Evolutionary conservation across 1,139 yeast species (phyloP).

Genomic region (Yamadazyma kanchanaburiensis): DNA sequence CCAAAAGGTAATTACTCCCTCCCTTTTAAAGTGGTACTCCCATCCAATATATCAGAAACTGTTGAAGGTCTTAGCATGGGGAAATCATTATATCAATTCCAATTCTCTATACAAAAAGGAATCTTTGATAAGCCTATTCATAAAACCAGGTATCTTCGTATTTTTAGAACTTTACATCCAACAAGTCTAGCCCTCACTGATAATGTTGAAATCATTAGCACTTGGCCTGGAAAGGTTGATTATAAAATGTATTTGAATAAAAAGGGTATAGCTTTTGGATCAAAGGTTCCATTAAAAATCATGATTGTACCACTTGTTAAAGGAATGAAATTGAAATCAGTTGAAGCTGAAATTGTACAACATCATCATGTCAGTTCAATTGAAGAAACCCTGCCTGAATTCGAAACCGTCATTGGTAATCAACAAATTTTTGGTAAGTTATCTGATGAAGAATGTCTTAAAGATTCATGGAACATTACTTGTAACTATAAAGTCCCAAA

Average conservation of each 20-base stretch:
- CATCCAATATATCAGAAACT: conserved; percentile 62
- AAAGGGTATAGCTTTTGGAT: conserved; percentile 61
- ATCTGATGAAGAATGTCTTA: conserved; percentile 22
- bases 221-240: conserved; percentile 65
- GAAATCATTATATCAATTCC: conserved; percentile 52
- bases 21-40: conserved; percentile 56
- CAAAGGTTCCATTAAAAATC: conserved; percentile 48
- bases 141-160: conserved; percentile 30
- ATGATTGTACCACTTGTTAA: conserved; percentile 59
- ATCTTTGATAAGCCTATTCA: conserved; percentile 41
- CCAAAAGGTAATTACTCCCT: conserved; percentile 66
- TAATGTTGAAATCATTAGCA: conserved; percentile 56
- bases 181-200: conserved; percentile 50
- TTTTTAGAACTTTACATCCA: conserved; percentile 50
- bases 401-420: conserved; percentile 34
- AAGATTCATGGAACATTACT: conserved; percentile 51
- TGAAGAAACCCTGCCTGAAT: conserved; percentile 41
- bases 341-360: conserved; percentile 52
- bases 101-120: conserved; percentile 54
- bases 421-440: conserved; percentile 20
- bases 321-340: conserved; percentile 46
- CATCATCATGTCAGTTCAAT: conserved; percentile 39
- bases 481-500: conserved; percentile 51
- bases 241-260: conserved; percentile 56
- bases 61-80: conserved; percentile 63